Evolutionary conservation across 2,329 filamentous ascomycete species (phyloP).

Genomic region (Fusarium equiseti): DNA sequence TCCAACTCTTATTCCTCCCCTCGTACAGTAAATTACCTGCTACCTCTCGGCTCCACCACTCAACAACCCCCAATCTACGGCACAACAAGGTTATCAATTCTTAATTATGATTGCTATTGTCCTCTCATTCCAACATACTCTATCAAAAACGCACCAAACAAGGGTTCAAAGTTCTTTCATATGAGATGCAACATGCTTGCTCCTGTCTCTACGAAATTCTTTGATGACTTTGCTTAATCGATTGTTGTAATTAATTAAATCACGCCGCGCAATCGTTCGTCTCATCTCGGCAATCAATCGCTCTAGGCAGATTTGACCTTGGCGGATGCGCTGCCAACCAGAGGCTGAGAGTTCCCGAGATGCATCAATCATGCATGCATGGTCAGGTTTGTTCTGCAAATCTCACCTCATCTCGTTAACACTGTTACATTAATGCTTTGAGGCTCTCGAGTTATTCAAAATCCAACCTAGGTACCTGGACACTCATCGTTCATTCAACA

Average conservation of each 20-base stretch:
- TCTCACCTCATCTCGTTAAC: conserved; percentile 14
- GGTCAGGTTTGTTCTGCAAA: conserved; percentile 3
- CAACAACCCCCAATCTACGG: neutral
- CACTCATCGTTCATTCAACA: neutral
- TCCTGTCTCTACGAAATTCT: conserved; percentile 1
- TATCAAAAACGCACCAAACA: conserved; percentile 29
- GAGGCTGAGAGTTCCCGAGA: conserved; percentile 2
- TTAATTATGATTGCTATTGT: conserved; percentile 10
- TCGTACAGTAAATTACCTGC: conserved; percentile 15
- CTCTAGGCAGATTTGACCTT: conserved; percentile 20
- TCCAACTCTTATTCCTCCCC: conserved; percentile 20
- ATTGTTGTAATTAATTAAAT: conserved; percentile 1
- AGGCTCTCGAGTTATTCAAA: conserved; percentile 9
- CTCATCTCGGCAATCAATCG: conserved; percentile 32
- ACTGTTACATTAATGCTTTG: conserved; percentile 7
- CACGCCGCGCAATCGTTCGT: conserved; percentile 25
- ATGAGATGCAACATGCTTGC: neutral
- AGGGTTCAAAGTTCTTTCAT: conserved; percentile 17
- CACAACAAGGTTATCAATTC: neutral
- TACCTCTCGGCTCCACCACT: conserved; percentile 14
- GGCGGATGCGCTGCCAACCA: conserved; percentile 21
- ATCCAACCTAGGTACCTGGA: neutral
- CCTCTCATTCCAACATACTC: conserved; percentile 3
- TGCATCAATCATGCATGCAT: neutral
- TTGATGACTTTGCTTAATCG: neutral